Evolutionary conservation across 768 basidiomycete species (phyloP).

Genomic region (Cyclocybe aegerita): DNA sequence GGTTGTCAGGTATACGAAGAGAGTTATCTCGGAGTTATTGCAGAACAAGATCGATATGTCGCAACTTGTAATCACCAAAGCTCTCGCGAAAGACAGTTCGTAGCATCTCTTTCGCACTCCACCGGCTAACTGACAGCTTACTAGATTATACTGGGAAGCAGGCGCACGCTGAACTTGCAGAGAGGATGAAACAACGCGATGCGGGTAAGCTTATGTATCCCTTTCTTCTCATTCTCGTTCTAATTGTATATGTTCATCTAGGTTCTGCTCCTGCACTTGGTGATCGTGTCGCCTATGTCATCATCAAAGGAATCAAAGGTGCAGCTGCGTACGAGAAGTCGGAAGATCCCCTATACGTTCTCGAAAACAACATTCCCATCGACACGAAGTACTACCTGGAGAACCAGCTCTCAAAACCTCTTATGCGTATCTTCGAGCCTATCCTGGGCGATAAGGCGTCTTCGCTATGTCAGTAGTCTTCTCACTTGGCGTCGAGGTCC

Average conservation of each 20-base stretch:
- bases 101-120: neutral
- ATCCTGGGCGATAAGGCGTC: slow-evolving; percentile 91
- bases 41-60: slow-evolving; percentile 99
- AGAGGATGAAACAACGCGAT: slow-evolving; percentile 94
- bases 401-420: slow-evolving; percentile 94
- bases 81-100: slow-evolving; percentile 77
- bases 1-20: slow-evolving; percentile 79
- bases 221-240: neutral
- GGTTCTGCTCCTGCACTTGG: slow-evolving; percentile 97
- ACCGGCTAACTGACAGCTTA: neutral
- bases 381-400: slow-evolving; percentile 98
- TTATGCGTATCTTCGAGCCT: slow-evolving; percentile 97
- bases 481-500: neutral
- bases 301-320: slow-evolving; percentile 94
- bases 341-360: slow-evolving; percentile 94
- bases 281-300: slow-evolving; percentile 98
- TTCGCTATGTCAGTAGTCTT: slow-evolving; percentile 56
- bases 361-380: slow-evolving; percentile 97
- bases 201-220: slow-evolving; percentile 53
- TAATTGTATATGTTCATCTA: slow-evolving; percentile 20
- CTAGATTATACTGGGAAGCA: slow-evolving; percentile 93
- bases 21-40: slow-evolving; percentile 87
- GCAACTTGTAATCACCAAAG: slow-evolving; percentile 98
- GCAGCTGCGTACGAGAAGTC: slow-evolving; percentile 99
- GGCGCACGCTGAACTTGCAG: slow-evolving; percentile 94